These are phyloP conservation scores for Athelia sp. DNA, from an alignment of 1,284 basidiomycete species.

Conservation along the genomic window DNA sequence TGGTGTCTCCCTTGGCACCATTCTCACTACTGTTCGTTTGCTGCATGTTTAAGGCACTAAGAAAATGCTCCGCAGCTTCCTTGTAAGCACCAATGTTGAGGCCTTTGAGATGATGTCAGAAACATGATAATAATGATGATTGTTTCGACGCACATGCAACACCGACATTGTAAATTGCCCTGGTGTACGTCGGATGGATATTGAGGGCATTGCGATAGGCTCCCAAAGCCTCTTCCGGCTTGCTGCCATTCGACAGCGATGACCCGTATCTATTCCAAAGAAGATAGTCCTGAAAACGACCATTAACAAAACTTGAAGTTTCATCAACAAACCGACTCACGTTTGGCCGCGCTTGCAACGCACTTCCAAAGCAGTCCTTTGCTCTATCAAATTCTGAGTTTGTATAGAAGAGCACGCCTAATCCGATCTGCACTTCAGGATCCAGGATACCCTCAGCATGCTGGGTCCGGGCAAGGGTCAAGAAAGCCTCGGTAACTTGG, in stretches of 20 bases:
- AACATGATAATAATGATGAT: conserved; percentile 2
- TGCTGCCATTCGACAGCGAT: conserved; percentile 90
- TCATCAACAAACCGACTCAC: conserved; percentile 26
- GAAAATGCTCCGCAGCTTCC: conserved; percentile 96
- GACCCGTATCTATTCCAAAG: conserved; percentile 98
- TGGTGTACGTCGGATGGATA: conserved; percentile 92
- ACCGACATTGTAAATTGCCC: conserved; percentile 96
- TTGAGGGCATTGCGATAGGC: conserved; percentile 94
- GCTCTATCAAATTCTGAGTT: conserved; percentile 75
- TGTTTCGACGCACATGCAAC: conserved; percentile 71
- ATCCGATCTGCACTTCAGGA: conserved; percentile 89
- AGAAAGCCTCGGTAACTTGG: conserved; percentile 79
- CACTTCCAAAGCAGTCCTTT: conserved; percentile 88
- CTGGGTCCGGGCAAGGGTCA: conserved; percentile 80
- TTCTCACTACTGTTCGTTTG: conserved; percentile 28
- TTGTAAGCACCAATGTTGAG: conserved; percentile 94
- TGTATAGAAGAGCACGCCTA: conserved; percentile 93
- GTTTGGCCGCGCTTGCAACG: conserved; percentile 73
- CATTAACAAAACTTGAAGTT: neutral
- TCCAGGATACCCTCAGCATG: conserved; percentile 73
- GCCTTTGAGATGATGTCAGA: conserved; percentile 38
- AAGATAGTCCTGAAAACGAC: conserved; percentile 70
- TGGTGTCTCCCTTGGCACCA: conserved; percentile 56
- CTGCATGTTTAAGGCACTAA: conserved; percentile 87
- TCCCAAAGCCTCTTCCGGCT: conserved; percentile 93